These are phyloP conservation scores for Danielia reshetovae DNA, from an alignment of 805 yeast genomes.

Conservation along the genomic window DNA sequence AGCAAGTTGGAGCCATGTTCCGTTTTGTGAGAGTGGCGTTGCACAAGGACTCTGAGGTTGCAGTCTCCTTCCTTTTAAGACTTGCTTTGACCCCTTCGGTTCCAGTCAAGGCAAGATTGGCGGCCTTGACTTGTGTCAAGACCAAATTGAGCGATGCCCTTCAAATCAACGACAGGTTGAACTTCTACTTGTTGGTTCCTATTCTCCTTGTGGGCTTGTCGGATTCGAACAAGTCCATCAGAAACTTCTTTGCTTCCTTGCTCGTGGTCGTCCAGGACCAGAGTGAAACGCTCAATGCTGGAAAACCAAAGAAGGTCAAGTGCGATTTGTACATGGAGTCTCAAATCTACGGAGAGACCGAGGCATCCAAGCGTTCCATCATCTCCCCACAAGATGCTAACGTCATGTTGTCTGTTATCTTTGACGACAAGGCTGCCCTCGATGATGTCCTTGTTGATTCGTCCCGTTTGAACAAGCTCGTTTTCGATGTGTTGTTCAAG, in stretches of 20 bases:
- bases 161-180: slow-evolving; percentile 17
- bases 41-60: slow-evolving; percentile 26
- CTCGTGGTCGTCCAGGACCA: slow-evolving; percentile 27
- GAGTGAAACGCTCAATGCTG: slow-evolving; percentile 29
- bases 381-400: slow-evolving; percentile 65
- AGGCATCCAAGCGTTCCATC: slow-evolving; percentile 46
- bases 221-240: slow-evolving; percentile 48
- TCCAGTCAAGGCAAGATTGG: slow-evolving; percentile 54
- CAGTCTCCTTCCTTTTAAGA: slow-evolving; percentile 57
- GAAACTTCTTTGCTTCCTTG: slow-evolving; percentile 29
- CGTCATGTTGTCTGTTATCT: slow-evolving; percentile 28
- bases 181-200: slow-evolving; percentile 56
- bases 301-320: slow-evolving; percentile 31
- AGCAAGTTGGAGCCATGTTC: slow-evolving; percentile 6
- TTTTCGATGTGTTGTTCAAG: slow-evolving; percentile 36
- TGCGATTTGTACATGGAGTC: slow-evolving; percentile 43
- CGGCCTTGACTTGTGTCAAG: slow-evolving; percentile 43
- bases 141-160: slow-evolving; percentile 27
- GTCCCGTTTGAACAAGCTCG: slow-evolving; percentile 19
- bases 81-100: slow-evolving; percentile 52
- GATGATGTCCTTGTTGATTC: slow-evolving; percentile 30
- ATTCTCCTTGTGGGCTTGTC: slow-evolving; percentile 49
- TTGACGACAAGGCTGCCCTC: slow-evolving; percentile 17
- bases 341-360: slow-evolving; percentile 52
- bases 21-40: slow-evolving; percentile 7